phyloP scores from a whole-genome alignment of 1,139 yeast genomes.

The Suhomyces guaymorum region DNA sequence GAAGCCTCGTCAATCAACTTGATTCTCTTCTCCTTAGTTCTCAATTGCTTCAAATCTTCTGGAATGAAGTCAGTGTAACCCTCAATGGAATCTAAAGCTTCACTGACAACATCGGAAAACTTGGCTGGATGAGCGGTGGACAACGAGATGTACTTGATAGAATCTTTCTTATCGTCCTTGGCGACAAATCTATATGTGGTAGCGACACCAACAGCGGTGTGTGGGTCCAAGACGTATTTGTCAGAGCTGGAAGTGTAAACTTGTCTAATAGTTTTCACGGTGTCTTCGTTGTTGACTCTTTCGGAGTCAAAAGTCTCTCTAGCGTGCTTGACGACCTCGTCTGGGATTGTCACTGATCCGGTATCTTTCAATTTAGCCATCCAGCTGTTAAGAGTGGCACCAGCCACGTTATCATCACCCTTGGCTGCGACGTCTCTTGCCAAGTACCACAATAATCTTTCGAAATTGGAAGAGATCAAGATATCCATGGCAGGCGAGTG shows the following conservation, averaged over 20 bases:
- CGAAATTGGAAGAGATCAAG: slow-evolving; percentile 90
- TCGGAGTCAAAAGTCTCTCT: slow-evolving; percentile 71
- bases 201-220: slow-evolving; percentile 90
- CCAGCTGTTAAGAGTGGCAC: slow-evolving; percentile 69
- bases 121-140: slow-evolving; percentile 99
- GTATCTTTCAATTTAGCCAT: slow-evolving; percentile 73
- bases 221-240: slow-evolving; percentile 91
- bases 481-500: slow-evolving; percentile 99
- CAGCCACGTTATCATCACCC: slow-evolving; percentile 67
- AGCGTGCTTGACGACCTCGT: slow-evolving; percentile 65
- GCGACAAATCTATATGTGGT: slow-evolving; percentile 66
- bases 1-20: slow-evolving; percentile 73
- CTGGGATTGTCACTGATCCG: slow-evolving; percentile 76
- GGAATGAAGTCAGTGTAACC: slow-evolving; percentile 91
- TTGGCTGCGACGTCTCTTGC: slow-evolving; percentile 67
- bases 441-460: slow-evolving; percentile 92
- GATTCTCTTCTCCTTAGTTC: slow-evolving; percentile 73
- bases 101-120: slow-evolving; percentile 92
- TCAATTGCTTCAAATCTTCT: slow-evolving; percentile 73
- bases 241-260: slow-evolving; percentile 59
- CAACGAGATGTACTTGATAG: slow-evolving; percentile 67
- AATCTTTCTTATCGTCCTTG: slow-evolving; percentile 43
- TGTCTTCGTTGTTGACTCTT: slow-evolving; percentile 75
- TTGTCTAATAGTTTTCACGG: slow-evolving; percentile 71
- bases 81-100: slow-evolving; percentile 62